Base-by-base conservation (phyloP, 176 grass and related monocot genomes). In the Puccinellia tenuiflora region DNA sequence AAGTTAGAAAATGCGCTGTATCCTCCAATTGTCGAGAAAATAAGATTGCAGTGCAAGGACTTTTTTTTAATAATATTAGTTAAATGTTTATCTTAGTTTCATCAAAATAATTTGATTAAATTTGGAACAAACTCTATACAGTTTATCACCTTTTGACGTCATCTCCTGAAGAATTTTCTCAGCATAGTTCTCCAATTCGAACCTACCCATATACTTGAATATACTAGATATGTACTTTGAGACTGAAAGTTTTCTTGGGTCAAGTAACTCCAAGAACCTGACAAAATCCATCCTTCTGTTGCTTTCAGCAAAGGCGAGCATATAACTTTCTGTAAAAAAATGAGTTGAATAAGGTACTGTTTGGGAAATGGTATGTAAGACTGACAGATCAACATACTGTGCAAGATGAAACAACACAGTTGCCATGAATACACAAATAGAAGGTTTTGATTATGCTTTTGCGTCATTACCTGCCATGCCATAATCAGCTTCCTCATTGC, bases 261-360 rank as follows among this genome's bases (percentile, higher is more conserved):
- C 87, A 88, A 95, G n/a, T 66, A 88, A 82, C 61, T 95, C 89
- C 55, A 98, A 86, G 22, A 95, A 86, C 34, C 53, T 18, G 29
- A 81, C 70, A 16, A 98, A 53, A 67, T 98, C 90, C 85, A 73
- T 56, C 68, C 86, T 92, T 85, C 90, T 88, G 68, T 85, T 80
- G 7, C 88, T 93, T n/a, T 92, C 85, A 93, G 90, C 93, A 91
- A 98, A 95, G 64, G 95, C 95, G 86, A 97, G 78, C 82, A 97
- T 79, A 82, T 87, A 94, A 75, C 83, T 90, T 88, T 98, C 95
- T 98, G 92, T 60, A 64, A 89, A 87, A 81, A 65, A 85, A 71
- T 5, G 18, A 15, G 62, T 62, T 52, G 52, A 55, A 53, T 80
- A 83, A 47, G 73, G 22, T 46, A 71, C 11, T 64, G 43, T 56